Evolutionary conservation across 805 yeast species (phyloP).

Genomic region (Isabelozyma rhagii): DNA sequence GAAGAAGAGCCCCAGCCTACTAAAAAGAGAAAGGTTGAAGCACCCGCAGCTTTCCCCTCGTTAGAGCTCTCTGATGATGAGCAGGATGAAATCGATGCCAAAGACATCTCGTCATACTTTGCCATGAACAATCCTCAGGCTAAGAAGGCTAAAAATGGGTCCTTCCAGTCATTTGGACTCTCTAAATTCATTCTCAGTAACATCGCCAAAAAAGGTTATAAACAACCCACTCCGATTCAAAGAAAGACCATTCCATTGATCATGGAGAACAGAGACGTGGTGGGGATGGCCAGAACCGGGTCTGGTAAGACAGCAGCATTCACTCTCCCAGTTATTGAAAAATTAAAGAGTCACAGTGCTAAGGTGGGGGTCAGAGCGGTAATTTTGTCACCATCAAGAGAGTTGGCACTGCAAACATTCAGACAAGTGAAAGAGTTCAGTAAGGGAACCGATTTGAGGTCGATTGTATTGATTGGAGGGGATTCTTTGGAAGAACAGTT

Average conservation of each 20-base stretch:
- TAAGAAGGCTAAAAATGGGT: slow-evolving; percentile 69
- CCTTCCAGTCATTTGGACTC: slow-evolving; percentile 88
- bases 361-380: slow-evolving; percentile 87
- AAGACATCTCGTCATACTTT: slow-evolving; percentile 35
- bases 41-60: slow-evolving; percentile 39
- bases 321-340: slow-evolving; percentile 84
- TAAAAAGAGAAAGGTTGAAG: slow-evolving; percentile 21
- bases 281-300: slow-evolving; percentile 99
- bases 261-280: slow-evolving; percentile 86
- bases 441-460: slow-evolving; percentile 76
- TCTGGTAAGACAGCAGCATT: slow-evolving; percentile 99
- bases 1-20: slow-evolving; percentile 31
- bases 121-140: slow-evolving; percentile 38
- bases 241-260: slow-evolving; percentile 91
- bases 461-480: slow-evolving; percentile 89
- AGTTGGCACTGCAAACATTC: slow-evolving; percentile 88
- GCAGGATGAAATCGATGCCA: slow-evolving; percentile 27
- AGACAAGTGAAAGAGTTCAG: slow-evolving; percentile 87
- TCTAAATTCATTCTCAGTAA: slow-evolving; percentile 68
- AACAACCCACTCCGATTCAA: slow-evolving; percentile 97
- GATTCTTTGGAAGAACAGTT: slow-evolving; percentile 98
- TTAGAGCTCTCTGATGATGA: slow-evolving; percentile 52
- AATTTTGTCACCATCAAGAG: slow-evolving; percentile 92
- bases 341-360: slow-evolving; percentile 77
- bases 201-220: slow-evolving; percentile 80